phyloP scores from a whole-genome alignment of 169 alveolate genomes.

The Cryptosporidium bovis region DNA sequence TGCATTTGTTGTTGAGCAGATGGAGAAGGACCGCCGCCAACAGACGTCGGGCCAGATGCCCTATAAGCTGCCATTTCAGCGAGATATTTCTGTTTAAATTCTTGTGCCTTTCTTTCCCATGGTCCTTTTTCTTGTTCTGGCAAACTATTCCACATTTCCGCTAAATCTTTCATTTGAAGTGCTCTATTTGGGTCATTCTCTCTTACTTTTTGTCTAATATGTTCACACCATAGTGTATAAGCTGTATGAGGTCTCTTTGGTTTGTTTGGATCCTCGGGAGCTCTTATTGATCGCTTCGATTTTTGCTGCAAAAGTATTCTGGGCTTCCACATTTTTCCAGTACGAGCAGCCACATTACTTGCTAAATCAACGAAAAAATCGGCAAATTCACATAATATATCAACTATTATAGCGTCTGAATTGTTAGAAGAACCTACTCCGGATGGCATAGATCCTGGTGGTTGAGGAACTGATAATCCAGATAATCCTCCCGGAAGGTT shows the following conservation, averaged over 20 bases:
- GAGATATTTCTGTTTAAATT: conserved; percentile 63
- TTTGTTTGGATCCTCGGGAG: conserved; percentile 68
- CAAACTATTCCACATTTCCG: conserved; percentile 75
- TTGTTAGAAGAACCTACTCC: conserved; percentile 52
- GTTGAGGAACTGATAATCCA: conserved; percentile 71
- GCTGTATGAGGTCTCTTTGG: conserved; percentile 75
- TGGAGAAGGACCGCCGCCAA: conserved; percentile 74
- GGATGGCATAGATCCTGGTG: conserved; percentile 61
- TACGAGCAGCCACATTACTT: conserved; percentile 74
- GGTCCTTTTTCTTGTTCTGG: conserved; percentile 76
- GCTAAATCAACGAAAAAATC: conserved; percentile 72
- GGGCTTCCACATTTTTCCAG: conserved; percentile 73
- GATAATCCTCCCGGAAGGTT: conserved; percentile 67
- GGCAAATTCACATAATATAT: conserved; percentile 74
- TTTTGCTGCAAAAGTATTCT: conserved; percentile 63
- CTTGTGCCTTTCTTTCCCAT: conserved; percentile 73
- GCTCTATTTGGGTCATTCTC: conserved; percentile 74
- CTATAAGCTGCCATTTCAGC: conserved; percentile 76
- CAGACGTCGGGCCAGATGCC: conserved; percentile 71
- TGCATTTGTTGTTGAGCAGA: conserved; percentile 75
- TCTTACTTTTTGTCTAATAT: conserved; percentile 70
- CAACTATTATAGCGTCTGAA: conserved; percentile 72
- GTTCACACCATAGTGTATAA: conserved; percentile 75
- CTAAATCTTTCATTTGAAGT: conserved; percentile 71
- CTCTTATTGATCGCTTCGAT: conserved; percentile 59